Conservation (phyloP, 2,329 filamentous ascomycete species). For the Trichoderma atroviride region DNA sequence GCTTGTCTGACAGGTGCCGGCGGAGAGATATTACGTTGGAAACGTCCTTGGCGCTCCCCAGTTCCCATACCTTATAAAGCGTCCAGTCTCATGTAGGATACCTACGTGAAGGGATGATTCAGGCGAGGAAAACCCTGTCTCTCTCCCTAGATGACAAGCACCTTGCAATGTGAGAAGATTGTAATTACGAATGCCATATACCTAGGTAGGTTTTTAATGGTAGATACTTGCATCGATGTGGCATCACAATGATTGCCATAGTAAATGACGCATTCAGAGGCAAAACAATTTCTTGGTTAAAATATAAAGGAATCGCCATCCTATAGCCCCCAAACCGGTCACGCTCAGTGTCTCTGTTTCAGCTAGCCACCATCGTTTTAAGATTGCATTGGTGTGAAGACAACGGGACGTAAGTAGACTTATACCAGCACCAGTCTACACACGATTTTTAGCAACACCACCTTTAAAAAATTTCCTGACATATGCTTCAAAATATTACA, state of each 20-base stretch:
- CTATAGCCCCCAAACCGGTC: neutral
- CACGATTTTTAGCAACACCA: too few species aligned
- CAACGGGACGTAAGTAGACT: too few species aligned
- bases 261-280: neutral
- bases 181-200: neutral
- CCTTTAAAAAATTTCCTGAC: too few species aligned
- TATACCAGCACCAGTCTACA: too few species aligned
- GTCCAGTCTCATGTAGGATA: too few species aligned
- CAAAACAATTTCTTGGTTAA: too few species aligned
- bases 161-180: neutral
- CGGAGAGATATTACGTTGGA: conserved; percentile 21
- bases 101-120: neutral
- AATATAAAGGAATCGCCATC: neutral
- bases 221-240: neutral
- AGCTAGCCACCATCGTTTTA: neutral
- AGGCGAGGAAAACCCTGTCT: neutral
- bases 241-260: neutral
- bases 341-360: neutral
- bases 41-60: neutral
- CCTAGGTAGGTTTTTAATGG: too few species aligned
- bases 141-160: neutral
- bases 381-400: neutral
- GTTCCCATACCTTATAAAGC: neutral
- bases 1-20: conserved; percentile 8
- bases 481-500: too few species aligned